A percentile compares a stretch with the other conserved stretches of the same genome.
Conservation (phyloP, 352 stramenopile species). For the Pythium grandisporangium region DNA sequence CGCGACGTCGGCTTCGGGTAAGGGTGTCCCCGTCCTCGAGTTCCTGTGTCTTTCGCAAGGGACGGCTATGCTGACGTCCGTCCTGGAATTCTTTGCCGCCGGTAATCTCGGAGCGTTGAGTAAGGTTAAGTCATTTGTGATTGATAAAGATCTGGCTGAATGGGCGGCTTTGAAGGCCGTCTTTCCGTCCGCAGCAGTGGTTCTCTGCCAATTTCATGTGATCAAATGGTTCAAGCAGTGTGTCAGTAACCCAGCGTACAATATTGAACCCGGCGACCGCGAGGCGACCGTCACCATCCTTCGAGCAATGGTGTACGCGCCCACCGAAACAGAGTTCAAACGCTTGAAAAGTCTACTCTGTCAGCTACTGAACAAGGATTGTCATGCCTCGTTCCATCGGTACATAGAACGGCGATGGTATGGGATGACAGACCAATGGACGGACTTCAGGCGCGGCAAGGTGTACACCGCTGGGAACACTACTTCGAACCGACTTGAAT, state of each 20-base stretch:
- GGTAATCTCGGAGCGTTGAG: background rate
- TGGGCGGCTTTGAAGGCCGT: conserved; percentile 3
- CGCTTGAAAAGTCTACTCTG: too few species aligned
- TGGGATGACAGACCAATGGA: background rate
- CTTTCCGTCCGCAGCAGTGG: background rate
- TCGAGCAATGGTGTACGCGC: too few species aligned
- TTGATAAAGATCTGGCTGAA: conserved; percentile 13
- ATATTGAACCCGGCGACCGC: background rate
- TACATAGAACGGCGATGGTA: too few species aligned
- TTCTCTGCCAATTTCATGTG: conserved; percentile 16
- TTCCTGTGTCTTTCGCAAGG: conserved; percentile 8
- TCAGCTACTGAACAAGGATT: too few species aligned
- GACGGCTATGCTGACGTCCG: conserved; percentile 1
- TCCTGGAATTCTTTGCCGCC: conserved; percentile 4
- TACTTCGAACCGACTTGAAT: conserved; percentile 1
- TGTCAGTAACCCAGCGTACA: background rate
- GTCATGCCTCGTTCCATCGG: too few species aligned
- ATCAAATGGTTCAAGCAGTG: conserved; percentile 5
- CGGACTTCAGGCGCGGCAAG: background rate
- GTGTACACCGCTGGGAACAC: conserved; percentile 1
- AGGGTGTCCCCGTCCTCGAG: conserved; percentile 9
- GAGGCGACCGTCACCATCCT: too few species aligned
- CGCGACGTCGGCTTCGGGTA: conserved; percentile 3
- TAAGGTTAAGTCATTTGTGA: conserved; percentile 5
- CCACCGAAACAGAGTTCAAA: too few species aligned